phyloP scores from a whole-genome alignment of 805 yeast species.

The Yarrowia sp. region DNA sequence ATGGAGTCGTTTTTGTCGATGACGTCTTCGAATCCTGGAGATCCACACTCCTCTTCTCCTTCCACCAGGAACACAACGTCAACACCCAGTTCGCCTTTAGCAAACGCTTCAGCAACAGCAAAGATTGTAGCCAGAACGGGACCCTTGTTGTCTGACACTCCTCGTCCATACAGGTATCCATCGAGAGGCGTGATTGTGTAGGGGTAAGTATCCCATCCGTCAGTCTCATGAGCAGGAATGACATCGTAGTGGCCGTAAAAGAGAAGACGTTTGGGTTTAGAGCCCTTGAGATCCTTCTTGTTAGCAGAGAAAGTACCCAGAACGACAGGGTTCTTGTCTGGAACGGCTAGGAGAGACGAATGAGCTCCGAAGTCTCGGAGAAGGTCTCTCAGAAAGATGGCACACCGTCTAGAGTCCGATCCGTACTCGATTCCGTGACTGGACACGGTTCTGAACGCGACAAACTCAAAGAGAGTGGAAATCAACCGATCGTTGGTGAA shows the following conservation, averaged over 20 bases:
- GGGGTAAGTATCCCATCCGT: slow-evolving; percentile 78
- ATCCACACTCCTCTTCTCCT: slow-evolving; percentile 96
- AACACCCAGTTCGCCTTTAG: slow-evolving; percentile 59
- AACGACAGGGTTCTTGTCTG: slow-evolving; percentile 78
- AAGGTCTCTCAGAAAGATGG: slow-evolving; percentile 69
- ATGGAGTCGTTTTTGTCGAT: slow-evolving; percentile 89
- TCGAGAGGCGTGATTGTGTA: slow-evolving; percentile 75
- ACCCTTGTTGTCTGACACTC: slow-evolving; percentile 94
- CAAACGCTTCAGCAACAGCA: slow-evolving; percentile 77
- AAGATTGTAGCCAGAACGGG: slow-evolving; percentile 86
- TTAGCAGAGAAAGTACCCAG: slow-evolving; percentile 68
- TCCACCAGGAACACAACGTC: slow-evolving; percentile 87
- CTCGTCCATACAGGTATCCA: slow-evolving; percentile 90
- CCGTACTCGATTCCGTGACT: slow-evolving; percentile 70
- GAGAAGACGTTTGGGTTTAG: slow-evolving; percentile 55
- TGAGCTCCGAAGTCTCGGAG: slow-evolving; percentile 69
- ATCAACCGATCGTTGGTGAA: slow-evolving; percentile 69
- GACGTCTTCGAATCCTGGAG: slow-evolving; percentile 72
- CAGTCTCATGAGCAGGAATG: slow-evolving; percentile 71
- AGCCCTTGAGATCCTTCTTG: slow-evolving; percentile 27
- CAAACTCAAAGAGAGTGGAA: slow-evolving; percentile 63
- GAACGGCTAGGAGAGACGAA: slow-evolving; percentile 72
- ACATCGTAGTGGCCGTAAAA: slow-evolving; percentile 99
- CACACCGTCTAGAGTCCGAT: slow-evolving; percentile 86
- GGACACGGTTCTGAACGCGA: slow-evolving; percentile 79